A percentile compares a stretch with the other conserved stretches of the same genome.
Evolutionary conservation across 176 grass and related monocot genomes (phyloP).

Genomic region (Bothriochloa decipiens): DNA sequence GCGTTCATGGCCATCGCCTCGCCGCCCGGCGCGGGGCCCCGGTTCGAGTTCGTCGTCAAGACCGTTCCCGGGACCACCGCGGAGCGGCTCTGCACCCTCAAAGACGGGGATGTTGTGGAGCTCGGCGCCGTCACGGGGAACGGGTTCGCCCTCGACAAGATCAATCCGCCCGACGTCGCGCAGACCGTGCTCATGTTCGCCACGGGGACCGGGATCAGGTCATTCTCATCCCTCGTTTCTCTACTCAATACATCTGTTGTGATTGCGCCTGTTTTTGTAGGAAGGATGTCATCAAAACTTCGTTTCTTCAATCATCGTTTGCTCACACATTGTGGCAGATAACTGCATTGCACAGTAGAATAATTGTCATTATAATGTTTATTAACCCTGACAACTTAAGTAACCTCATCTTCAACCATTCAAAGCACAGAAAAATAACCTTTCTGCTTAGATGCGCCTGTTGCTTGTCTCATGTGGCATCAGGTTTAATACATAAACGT

Average conservation of each 20-base stretch:
- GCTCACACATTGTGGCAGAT: neutral
- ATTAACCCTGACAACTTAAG: neutral
- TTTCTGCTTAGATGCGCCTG: neutral
- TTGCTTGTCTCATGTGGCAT: neutral
- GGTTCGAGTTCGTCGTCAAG: slow-evolving; percentile 82
- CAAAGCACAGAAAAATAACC: neutral
- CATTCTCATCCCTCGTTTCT: slow-evolving; percentile 15
- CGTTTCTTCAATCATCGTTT: neutral
- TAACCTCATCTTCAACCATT: neutral
- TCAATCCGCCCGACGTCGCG: slow-evolving; percentile 52
- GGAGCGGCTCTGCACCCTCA: slow-evolving; percentile 63
- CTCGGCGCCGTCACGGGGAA: slow-evolving; percentile 76
- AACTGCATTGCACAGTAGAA: neutral
- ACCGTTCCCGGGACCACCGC: slow-evolving; percentile 63
- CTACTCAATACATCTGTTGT: neutral
- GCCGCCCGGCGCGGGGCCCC: slow-evolving; percentile 37
- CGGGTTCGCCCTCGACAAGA: slow-evolving; percentile 67
- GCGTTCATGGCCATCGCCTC: slow-evolving; percentile 81
- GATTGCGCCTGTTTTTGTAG: neutral
- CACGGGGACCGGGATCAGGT: slow-evolving; percentile 91
- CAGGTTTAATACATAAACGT: neutral
- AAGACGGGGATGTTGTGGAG: slow-evolving; percentile 71
- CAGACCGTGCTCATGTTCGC: slow-evolving; percentile 75
- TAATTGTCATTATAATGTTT: neutral
- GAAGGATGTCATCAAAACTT: neutral